phyloP scores from a whole-genome alignment of 306 rosid species.

The Myrica gale region DNA sequence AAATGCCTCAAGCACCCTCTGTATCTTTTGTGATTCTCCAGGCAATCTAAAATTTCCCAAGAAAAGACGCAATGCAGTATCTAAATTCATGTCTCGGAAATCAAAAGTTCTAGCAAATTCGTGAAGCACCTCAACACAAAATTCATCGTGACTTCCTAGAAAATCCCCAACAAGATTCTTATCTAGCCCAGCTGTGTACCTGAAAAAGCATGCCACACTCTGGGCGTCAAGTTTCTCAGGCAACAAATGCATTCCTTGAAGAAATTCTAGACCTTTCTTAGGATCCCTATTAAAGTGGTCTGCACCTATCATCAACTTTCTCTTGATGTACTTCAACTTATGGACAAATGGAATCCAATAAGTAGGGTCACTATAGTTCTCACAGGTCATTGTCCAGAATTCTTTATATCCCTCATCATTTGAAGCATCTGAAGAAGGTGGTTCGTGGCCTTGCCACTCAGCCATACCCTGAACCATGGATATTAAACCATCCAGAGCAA shows the following conservation, averaged over 20 bases:
- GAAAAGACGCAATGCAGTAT: conserved; percentile 87
- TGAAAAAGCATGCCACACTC: conserved; percentile 93
- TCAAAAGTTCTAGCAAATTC: conserved; percentile 98
- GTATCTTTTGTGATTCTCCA: conserved; percentile 98
- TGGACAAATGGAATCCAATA: conserved; percentile 86
- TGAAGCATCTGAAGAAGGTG: conserved; percentile 52
- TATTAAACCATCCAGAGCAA: conserved; percentile 89
- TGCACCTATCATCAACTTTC: conserved; percentile 96
- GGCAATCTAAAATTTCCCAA: conserved; percentile 92
- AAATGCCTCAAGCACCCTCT: conserved; percentile 97
- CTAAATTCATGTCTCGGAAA: conserved; percentile 95
- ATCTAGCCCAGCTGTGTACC: conserved; percentile 94
- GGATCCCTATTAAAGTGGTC: conserved; percentile 99
- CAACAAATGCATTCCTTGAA: conserved; percentile 94
- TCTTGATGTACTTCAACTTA: conserved; percentile 80
- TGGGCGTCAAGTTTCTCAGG: conserved; percentile 97
- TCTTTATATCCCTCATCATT: conserved; percentile 75
- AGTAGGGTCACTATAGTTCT: conserved; percentile 78
- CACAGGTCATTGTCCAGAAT: conserved; percentile 95
- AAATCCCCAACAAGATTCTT: conserved; percentile 97
- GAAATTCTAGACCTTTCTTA: conserved; percentile 95
- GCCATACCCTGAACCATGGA: conserved; percentile 97
- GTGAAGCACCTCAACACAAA: conserved; percentile 95
- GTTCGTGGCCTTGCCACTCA: conserved; percentile 73
- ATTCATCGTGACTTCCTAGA: conserved; percentile 91